Evolutionary conservation across 1,139 yeast species (phyloP).

Genomic region (Zygosaccharomyces sapae): DNA sequence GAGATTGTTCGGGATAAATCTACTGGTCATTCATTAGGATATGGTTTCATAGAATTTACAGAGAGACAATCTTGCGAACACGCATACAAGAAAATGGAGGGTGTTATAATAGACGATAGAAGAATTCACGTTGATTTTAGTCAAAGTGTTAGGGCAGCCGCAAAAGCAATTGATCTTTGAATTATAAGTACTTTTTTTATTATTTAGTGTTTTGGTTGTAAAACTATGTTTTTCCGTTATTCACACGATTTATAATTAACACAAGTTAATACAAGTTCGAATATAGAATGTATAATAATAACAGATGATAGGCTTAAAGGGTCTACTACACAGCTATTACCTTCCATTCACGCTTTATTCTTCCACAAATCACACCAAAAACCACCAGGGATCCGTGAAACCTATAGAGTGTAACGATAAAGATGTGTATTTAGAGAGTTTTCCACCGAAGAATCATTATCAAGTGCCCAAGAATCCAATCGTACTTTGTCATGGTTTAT

Average conservation of each 20-base stretch:
- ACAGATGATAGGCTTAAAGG: not conserved
- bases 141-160: slow-evolving; percentile 41
- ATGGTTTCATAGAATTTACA: slow-evolving; percentile 60
- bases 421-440: slow-evolving; percentile 3
- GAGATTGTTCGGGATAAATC: slow-evolving; percentile 47
- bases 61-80: slow-evolving; percentile 48
- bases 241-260: too few relatives aligned
- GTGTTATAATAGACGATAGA: slow-evolving; percentile 59
- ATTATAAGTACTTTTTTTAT: not conserved
- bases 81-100: slow-evolving; percentile 58
- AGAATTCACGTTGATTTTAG: slow-evolving; percentile 65
- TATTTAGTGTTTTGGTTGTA: not conserved
- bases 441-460: slow-evolving; percentile 30
- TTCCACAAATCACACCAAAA: not conserved
- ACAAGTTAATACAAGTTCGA: too few relatives aligned
- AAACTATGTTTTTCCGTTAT: not conserved
- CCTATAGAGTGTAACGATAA: not conserved
- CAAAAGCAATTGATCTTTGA: not conserved
- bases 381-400: not conserved
- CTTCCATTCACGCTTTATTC: not conserved
- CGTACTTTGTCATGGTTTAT: slow-evolving; percentile 77
- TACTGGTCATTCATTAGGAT: slow-evolving; percentile 50
- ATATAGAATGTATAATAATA: not conserved
- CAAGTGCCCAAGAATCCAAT: slow-evolving; percentile 54
- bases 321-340: not conserved